Conservation (phyloP, 2,329 filamentous ascomycete genomes). For the Venturia pyrina region DNA sequence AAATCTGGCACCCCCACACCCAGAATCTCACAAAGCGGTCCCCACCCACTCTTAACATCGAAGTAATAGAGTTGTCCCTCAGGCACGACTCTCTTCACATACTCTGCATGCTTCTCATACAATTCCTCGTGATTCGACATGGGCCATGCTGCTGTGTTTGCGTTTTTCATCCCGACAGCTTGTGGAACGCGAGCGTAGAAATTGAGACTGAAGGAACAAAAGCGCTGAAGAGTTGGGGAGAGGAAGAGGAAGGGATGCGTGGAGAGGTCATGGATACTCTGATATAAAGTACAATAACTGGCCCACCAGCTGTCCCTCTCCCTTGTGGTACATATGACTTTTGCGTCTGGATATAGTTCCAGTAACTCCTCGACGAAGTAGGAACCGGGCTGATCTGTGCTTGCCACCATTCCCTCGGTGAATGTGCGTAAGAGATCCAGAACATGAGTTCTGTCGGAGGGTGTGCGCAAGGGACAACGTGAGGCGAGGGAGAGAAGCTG, state of each 20-base stretch:
- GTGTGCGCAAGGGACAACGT: slow-evolving; percentile 16
- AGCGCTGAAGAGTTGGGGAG: neutral
- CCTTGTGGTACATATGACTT: slow-evolving; percentile 30
- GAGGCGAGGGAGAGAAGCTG: slow-evolving; percentile 17
- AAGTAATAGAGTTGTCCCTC: slow-evolving; percentile 16
- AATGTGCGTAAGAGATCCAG: slow-evolving; percentile 23
- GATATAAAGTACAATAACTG: neutral
- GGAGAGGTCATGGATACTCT: neutral
- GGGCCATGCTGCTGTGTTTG: neutral
- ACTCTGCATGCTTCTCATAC: slow-evolving; percentile 15
- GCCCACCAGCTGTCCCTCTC: slow-evolving; percentile 12
- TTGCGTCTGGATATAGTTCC: slow-evolving; percentile 39
- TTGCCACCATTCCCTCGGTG: slow-evolving; percentile 29
- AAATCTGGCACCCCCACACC: slow-evolving; percentile 15
- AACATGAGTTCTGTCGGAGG: slow-evolving; percentile 20
- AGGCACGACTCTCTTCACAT: slow-evolving; percentile 17
- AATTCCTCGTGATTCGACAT: slow-evolving; percentile 12
- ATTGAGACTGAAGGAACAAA: neutral
- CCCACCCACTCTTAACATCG: slow-evolving; percentile 2
- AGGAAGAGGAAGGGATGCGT: neutral
- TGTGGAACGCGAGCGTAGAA: neutral
- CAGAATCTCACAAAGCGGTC: slow-evolving; percentile 17
- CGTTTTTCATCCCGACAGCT: neutral
- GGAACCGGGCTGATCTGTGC: slow-evolving; percentile 35
- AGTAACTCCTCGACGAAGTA: slow-evolving; percentile 37